Evolutionary conservation across 345 rosid genomes (phyloP), one percentile per base, ranked within the genome.

Genomic region (Psidium friedrichsthalianum): DNA sequence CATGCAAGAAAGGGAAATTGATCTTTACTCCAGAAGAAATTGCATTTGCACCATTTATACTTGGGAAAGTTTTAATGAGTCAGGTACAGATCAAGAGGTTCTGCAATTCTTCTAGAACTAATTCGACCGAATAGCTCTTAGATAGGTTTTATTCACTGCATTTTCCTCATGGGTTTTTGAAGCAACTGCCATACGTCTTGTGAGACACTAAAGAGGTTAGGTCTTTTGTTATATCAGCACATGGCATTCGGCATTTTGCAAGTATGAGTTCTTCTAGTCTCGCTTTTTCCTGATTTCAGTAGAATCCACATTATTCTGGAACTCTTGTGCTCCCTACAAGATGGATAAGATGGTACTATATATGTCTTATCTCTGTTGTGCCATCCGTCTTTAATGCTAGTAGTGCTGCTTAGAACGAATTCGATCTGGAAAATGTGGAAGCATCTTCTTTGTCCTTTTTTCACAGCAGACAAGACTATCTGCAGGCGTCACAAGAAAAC

Each of bases 401-500:
- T 64, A 29, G 76, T 64, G 76, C 42, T 18, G 47, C 47, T 18
- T 36, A 69, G 74, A 82, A 27, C 29, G 11, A n/a, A 20, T 11
- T 25, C 13, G 2, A 74, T 36, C 51, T 49, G 53, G 49, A 78
- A 69, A 69, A 69, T 69, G 80, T 69, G 80, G 80, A 36, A 69
- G 25, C 47, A 32, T 36, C 80, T 36, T 36, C 42, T 69, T 69
- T 36, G 80, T 69, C 80, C 80, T 36, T 5, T 69, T 32, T 69
- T 69, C 36, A 69, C 42, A 42, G 80, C 47, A 8, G 80, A 69
- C 80, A 69, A 69, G 25, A 36, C n/a, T 51, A 88, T 69, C 51
- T 74, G 42, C 82, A 96, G 98, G 97, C 95, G 69, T 96, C 98
- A 87, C 91, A 94, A 88, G 90, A 93, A 89, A 95, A 95, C 90